These are phyloP conservation scores for Malbranchea cinnamomea DNA, from an alignment of 2,329 filamentous ascomycete species.

Conservation along the genomic window DNA sequence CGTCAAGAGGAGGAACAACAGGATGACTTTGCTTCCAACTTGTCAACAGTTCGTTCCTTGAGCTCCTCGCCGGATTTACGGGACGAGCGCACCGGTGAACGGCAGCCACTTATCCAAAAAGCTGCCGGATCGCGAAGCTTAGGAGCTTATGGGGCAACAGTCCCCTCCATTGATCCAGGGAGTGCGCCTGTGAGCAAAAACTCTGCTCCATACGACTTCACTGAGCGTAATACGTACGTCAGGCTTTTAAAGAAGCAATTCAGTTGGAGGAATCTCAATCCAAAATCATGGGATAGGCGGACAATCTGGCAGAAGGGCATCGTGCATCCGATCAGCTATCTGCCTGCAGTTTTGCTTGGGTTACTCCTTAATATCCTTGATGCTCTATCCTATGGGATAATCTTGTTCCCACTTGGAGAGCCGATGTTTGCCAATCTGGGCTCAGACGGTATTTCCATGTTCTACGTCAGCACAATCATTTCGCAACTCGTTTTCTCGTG, in stretches of 20 bases:
- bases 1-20: constrained; percentile 11
- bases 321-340: constrained; percentile 50
- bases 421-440: constrained; percentile 74
- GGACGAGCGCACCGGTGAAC: no score
- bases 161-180: no score
- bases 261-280: constrained; percentile 33
- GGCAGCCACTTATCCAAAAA: no score
- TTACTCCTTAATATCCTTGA: constrained; percentile 85
- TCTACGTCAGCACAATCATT: constrained; percentile 94
- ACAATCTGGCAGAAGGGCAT: constrained; percentile 50
- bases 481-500: constrained; percentile 80
- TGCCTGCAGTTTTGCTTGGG: constrained; percentile 80
- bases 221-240: constrained; percentile 8
- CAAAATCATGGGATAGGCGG: constrained; percentile 57
- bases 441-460: constrained; percentile 91
- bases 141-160: no score
- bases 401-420: constrained; percentile 81
- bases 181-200: no score
- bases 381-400: constrained; percentile 92
- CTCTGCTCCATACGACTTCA: no score
- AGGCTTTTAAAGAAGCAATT: constrained; percentile 3
- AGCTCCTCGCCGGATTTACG: no score
- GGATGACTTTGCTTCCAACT: no score
- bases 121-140: no score
- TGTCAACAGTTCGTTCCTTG: no score